These are phyloP conservation scores for Huntiella abstrusa DNA, from an alignment of 2,329 filamentous ascomycete species.

Conservation along the genomic window DNA sequence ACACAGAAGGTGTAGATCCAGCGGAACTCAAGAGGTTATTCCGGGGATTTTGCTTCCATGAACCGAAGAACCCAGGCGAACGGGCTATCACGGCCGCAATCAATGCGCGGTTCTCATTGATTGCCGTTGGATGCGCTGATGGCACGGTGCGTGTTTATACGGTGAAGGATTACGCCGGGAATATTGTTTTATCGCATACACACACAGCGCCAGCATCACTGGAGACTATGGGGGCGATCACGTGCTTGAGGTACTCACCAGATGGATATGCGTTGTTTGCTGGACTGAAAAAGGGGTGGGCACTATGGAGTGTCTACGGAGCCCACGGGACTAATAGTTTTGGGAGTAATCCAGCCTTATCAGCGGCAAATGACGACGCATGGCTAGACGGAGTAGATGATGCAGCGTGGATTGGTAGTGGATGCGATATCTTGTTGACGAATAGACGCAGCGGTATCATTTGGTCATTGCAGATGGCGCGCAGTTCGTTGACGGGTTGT, in stretches of 20 bases:
- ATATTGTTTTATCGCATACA: slow-evolving; percentile 71
- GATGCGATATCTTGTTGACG: slow-evolving; percentile 66
- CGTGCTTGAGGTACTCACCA: slow-evolving; percentile 67
- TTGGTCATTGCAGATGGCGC: slow-evolving; percentile 80
- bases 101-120: slow-evolving; percentile 85
- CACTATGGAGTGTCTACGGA: slow-evolving; percentile 92
- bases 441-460: slow-evolving; percentile 54
- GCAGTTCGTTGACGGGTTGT: slow-evolving; percentile 81
- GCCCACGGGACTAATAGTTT: slow-evolving; percentile 79
- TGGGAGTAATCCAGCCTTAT: slow-evolving; percentile 43
- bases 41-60: slow-evolving; percentile 79
- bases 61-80: slow-evolving; percentile 38
- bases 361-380: slow-evolving; percentile 50
- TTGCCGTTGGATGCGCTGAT: slow-evolving; percentile 67
- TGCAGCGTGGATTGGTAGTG: slow-evolving; percentile 73
- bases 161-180: slow-evolving; percentile 81
- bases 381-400: slow-evolving; percentile 69
- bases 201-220: slow-evolving; percentile 51
- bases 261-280: slow-evolving; percentile 94
- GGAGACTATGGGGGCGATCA: slow-evolving; percentile 49
- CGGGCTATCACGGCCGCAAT: slow-evolving; percentile 60
- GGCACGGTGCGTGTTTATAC: slow-evolving; percentile 78
- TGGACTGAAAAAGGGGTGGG: slow-evolving; percentile 84
- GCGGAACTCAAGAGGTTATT: slow-evolving; percentile 45
- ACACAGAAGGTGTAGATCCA: slow-evolving; percentile 21